Percentiles rank a stretch among this genome's conserved stretches.
Conservation (phyloP, 805 yeast genomes). For the Kluyveromyces aestuarii region DNA sequence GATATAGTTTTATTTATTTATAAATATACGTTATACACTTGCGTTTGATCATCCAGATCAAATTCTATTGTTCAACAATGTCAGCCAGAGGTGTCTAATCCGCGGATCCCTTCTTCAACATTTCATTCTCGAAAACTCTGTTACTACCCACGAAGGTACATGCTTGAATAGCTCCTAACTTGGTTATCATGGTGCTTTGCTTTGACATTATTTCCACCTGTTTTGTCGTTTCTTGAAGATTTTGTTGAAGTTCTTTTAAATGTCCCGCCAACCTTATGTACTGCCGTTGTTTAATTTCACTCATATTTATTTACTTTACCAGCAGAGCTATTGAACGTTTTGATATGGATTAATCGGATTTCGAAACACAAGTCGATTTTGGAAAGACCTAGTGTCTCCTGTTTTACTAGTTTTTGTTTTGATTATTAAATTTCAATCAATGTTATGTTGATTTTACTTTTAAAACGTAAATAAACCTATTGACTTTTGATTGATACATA, state of each 20-base stretch:
- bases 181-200: constrained; percentile 26
- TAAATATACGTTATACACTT: neutral
- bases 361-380: too few species aligned
- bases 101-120: constrained; percentile 12
- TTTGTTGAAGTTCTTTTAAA: constrained; percentile 17
- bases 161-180: constrained; percentile 25
- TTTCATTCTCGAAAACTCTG: constrained; percentile 16
- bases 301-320: constrained; percentile 8
- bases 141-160: constrained; percentile 27
- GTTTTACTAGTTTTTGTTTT: too few species aligned
- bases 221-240: constrained; percentile 18
- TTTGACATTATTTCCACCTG: constrained; percentile 23
- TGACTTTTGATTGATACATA: neutral
- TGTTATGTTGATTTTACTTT: too few species aligned
- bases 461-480: too few species aligned
- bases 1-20: neutral
- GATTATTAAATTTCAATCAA: too few species aligned
- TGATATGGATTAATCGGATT: too few species aligned
- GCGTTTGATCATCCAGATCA: too few species aligned
- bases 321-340: too few species aligned
- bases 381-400: too few species aligned
- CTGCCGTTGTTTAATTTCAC: constrained; percentile 22
- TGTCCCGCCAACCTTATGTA: constrained; percentile 26
- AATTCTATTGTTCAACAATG: too few species aligned
- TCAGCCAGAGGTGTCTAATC: neutral